These are phyloP conservation scores for Polygonum maritimum DNA, from an alignment of 148 eudicot species.

Conservation along the genomic window DNA sequence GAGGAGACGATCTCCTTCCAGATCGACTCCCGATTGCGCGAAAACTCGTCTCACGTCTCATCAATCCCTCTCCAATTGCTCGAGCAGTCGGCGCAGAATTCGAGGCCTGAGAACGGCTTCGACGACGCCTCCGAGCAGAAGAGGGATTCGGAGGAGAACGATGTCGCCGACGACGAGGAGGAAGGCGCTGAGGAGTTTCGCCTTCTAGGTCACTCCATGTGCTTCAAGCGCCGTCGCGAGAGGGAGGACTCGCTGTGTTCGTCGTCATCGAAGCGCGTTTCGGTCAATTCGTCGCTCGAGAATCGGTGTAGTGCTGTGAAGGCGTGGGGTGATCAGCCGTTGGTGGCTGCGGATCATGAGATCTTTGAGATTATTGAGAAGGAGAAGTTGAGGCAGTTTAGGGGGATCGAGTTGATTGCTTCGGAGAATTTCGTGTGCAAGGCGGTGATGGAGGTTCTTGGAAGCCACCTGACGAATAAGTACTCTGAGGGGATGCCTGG, in stretches of 20 bases:
- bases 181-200: constrained; percentile 60
- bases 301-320: constrained; percentile 37
- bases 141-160: constrained; percentile 16
- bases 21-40: constrained; percentile 35
- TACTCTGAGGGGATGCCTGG: constrained; percentile 93
- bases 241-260: constrained; percentile 46
- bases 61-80: constrained; percentile 70
- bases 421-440: constrained; percentile 90
- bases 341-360: constrained; percentile 65
- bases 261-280: constrained; percentile 30
- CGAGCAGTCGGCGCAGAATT: constrained; percentile 36
- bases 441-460: constrained; percentile 89
- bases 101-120: constrained; percentile 9
- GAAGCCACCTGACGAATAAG: constrained; percentile 78
- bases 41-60: constrained; percentile 28
- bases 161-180: constrained; percentile 21
- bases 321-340: constrained; percentile 64
- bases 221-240: constrained; percentile 66
- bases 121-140: constrained; percentile 16
- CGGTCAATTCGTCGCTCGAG: constrained; percentile 40
- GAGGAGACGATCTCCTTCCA: constrained; percentile 57
- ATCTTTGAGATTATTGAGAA: constrained; percentile 60
- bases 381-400: constrained; percentile 70
- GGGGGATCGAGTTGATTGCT: constrained; percentile 79
- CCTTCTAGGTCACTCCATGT: constrained; percentile 68